phyloP scores from a whole-genome alignment of 2,329 filamentous ascomycete species.

The Colletotrichum sp. region DNA sequence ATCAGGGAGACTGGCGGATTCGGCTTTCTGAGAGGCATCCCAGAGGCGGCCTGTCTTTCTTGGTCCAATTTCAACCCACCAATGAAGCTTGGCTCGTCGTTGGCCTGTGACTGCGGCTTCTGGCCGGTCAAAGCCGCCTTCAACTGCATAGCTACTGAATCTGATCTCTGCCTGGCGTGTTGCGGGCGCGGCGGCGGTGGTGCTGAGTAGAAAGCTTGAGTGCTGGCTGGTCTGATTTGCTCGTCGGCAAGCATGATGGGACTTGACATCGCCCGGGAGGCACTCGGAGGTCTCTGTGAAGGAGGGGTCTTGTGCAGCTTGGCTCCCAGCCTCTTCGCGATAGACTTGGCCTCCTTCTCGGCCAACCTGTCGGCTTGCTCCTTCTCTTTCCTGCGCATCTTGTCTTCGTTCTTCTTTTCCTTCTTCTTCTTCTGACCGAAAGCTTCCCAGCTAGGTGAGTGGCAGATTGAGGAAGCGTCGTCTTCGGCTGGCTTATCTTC shows the following conservation, averaged over 20 bases:
- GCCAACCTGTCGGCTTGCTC: constrained; percentile 34
- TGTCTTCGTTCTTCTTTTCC: constrained; percentile 52
- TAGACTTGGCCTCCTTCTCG: constrained; percentile 41
- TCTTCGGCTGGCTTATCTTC: constrained; percentile 42
- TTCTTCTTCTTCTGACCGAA: constrained; percentile 59
- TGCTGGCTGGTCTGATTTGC: not conserved
- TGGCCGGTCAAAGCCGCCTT: constrained; percentile 18
- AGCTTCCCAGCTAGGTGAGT: constrained; percentile 67
- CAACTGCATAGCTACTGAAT: constrained; percentile 21
- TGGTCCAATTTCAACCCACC: constrained; percentile 46
- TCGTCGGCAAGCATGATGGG: constrained; percentile 8
- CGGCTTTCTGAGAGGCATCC: not conserved
- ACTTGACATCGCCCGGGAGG: constrained; percentile 14
- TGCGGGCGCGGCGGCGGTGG: not conserved
- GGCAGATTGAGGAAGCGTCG: constrained; percentile 57
- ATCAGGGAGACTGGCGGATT: not conserved
- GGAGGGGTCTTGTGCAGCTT: constrained; percentile 44
- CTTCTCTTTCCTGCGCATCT: constrained; percentile 47
- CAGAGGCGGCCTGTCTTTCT: constrained; percentile 36
- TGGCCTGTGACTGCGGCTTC: constrained; percentile 8
- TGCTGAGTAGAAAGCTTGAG: constrained; percentile 5
- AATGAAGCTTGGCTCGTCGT: constrained; percentile 40
- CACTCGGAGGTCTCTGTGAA: constrained; percentile 4
- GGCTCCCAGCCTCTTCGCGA: constrained; percentile 38
- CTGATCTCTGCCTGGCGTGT: constrained; percentile 14